Conservation (phyloP, 2,329 filamentous ascomycete genomes). For the Dothistroma septosporum region DNA sequence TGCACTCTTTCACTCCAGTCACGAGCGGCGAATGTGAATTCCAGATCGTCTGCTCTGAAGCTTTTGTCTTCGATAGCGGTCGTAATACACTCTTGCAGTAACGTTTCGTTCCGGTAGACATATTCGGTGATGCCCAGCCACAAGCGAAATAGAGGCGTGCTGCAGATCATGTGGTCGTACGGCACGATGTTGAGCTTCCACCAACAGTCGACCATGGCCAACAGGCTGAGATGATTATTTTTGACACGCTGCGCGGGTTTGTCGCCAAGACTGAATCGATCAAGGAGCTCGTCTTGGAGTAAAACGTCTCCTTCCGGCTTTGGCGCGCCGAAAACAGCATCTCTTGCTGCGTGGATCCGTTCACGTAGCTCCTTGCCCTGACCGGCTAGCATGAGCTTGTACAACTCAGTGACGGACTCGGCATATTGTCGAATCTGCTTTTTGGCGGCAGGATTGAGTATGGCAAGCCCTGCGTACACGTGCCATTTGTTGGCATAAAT, state of each 20-base stretch:
- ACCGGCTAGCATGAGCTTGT: slow-evolving; percentile 93
- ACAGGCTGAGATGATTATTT: slow-evolving; percentile 88
- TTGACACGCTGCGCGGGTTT: slow-evolving; percentile 63
- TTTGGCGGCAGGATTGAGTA: slow-evolving; percentile 88
- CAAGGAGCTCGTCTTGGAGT: slow-evolving; percentile 73
- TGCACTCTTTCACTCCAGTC: slow-evolving; percentile 94
- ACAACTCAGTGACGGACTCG: slow-evolving; percentile 84
- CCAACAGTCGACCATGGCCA: slow-evolving; percentile 99
- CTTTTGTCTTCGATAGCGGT: slow-evolving; percentile 85
- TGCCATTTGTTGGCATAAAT: slow-evolving; percentile 99
- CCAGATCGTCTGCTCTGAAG: slow-evolving; percentile 91
- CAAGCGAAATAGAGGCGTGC: slow-evolving; percentile 90
- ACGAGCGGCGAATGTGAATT: slow-evolving; percentile 94
- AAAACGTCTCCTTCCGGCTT: slow-evolving; percentile 62
- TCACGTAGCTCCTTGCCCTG: slow-evolving; percentile 67
- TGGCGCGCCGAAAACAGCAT: slow-evolving; percentile 57
- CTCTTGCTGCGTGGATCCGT: slow-evolving; percentile 76
- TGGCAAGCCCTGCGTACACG: slow-evolving; percentile 94
- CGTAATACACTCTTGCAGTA: slow-evolving; percentile 74
- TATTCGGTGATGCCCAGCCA: slow-evolving; percentile 98
- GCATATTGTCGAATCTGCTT: slow-evolving; percentile 94
- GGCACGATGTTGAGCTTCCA: slow-evolving; percentile 87
- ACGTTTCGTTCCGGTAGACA: slow-evolving; percentile 74
- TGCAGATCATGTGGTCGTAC: slow-evolving; percentile 99
- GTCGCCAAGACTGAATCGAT: slow-evolving; percentile 79